Evolutionary conservation across 2,329 filamentous ascomycete genomes (phyloP).

Genomic region (Ophiostoma sp.): DNA sequence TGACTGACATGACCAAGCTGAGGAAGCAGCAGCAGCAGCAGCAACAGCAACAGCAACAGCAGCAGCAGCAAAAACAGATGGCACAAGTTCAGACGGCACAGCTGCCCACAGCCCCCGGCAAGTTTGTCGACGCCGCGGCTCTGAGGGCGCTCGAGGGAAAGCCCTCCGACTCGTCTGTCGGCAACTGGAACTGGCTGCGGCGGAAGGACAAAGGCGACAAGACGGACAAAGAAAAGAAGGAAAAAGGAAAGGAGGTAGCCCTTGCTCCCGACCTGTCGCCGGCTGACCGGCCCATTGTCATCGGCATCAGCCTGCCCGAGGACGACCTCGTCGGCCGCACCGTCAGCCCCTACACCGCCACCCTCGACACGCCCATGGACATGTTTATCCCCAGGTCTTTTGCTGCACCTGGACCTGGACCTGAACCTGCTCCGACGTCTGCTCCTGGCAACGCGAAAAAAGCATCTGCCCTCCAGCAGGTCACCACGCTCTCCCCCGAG

Average conservation of each 20-base stretch:
- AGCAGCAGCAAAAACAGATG: conserved; percentile 35
- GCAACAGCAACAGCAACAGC: conserved; percentile 35
- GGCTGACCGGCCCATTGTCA: conserved; percentile 65
- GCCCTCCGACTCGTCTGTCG: conserved; percentile 49
- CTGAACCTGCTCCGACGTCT: not conserved
- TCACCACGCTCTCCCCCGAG: conserved; percentile 27
- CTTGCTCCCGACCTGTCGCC: conserved; percentile 54
- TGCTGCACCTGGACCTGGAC: no score
- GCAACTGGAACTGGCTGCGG: conserved; percentile 54
- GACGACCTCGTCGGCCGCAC: conserved; percentile 43
- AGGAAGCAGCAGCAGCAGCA: conserved; percentile 40
- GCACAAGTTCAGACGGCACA: conserved; percentile 26
- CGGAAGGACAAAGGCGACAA: conserved; percentile 34
- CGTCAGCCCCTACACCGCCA: conserved; percentile 49
- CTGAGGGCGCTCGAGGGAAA: conserved; percentile 55
- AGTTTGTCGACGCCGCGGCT: conserved; percentile 56
- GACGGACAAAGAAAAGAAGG: not conserved
- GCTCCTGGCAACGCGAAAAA: not conserved
- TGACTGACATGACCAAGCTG: conserved; percentile 61
- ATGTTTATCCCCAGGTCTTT: conserved; percentile 28
- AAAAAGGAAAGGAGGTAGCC: not conserved
- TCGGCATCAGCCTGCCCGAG: conserved; percentile 62
- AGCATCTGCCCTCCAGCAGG: not conserved
- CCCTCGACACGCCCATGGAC: conserved; percentile 39
- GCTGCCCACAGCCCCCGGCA: conserved; percentile 34